Percentiles rank a stretch among this genome's conserved stretches.
Conservation (phyloP, 768 basidiomycete species). For the Boletus huronensis region DNA sequence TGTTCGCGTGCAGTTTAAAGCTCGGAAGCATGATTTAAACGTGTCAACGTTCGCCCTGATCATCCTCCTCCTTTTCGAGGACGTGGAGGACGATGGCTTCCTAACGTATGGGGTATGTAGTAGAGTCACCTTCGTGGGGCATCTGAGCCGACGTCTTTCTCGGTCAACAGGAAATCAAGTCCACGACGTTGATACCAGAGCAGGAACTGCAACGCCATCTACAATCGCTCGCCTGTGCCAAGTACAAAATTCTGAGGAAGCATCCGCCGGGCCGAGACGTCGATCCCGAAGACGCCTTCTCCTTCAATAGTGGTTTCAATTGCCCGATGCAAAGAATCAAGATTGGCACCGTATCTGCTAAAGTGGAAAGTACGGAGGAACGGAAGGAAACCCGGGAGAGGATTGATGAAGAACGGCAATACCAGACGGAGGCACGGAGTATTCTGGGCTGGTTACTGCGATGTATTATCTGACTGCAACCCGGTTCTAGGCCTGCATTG, state of each 20-base stretch:
- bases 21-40: slow-evolving; percentile 82
- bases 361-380: slow-evolving; percentile 83
- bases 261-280: slow-evolving; percentile 87
- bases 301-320: slow-evolving; percentile 82
- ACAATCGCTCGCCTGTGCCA: slow-evolving; percentile 94
- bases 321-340: slow-evolving; percentile 87
- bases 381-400: slow-evolving; percentile 85
- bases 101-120: slow-evolving; percentile 70
- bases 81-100: slow-evolving; percentile 59
- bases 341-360: slow-evolving; percentile 84
- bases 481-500: slow-evolving; percentile 84
- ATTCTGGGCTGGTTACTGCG: background rate
- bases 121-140: background rate
- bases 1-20: slow-evolving; percentile 77
- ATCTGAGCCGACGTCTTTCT: background rate
- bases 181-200: slow-evolving; percentile 70
- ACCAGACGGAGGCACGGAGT: slow-evolving; percentile 77
- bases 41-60: slow-evolving; percentile 87
- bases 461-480: background rate
- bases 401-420: slow-evolving; percentile 87
- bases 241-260: slow-evolving; percentile 89
- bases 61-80: slow-evolving; percentile 84
- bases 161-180: slow-evolving; percentile 74
- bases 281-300: slow-evolving; percentile 70
- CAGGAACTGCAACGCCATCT: slow-evolving; percentile 85